Evolutionary conservation across 371 early-diverging fungal genomes (phyloP).

Genomic region (Dichotomocladium elegans): DNA sequence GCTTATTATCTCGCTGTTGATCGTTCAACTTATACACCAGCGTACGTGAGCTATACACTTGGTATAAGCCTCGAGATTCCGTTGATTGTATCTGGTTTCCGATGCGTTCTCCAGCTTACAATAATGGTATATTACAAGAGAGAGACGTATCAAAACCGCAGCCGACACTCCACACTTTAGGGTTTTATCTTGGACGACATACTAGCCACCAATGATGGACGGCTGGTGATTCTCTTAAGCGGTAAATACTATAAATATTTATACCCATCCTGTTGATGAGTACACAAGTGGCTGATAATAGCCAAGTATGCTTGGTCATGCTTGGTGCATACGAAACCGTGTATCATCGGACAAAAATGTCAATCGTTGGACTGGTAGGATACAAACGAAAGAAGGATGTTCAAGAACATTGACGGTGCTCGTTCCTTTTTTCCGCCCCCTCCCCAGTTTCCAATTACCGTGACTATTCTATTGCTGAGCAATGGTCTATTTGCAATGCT

Average conservation of each 20-base stretch:
- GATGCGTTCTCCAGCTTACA: constrained; percentile 7
- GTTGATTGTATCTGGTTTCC: constrained; percentile 7
- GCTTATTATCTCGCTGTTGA: not conserved
- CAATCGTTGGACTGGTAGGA: constrained; percentile 4
- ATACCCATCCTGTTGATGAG: not conserved
- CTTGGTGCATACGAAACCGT: constrained; percentile 10
- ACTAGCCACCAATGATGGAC: not conserved
- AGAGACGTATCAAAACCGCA: not conserved
- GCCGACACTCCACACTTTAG: too few species aligned
- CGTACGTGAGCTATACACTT: constrained; percentile 1
- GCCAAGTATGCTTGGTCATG: constrained; percentile 3
- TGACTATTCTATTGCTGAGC: constrained; percentile 41
- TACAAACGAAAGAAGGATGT: not conserved
- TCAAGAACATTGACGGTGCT: not conserved
- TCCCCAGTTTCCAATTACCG: constrained; percentile 42
- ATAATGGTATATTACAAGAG: constrained; percentile 1
- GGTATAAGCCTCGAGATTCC: constrained; percentile 1
- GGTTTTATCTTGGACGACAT: constrained; percentile 8
- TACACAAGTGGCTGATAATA: too few species aligned
- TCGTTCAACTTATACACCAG: not conserved
- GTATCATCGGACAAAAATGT: constrained; percentile 1
- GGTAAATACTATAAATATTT: not conserved
- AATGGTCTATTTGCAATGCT: constrained; percentile 44
- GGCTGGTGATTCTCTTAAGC: not conserved
- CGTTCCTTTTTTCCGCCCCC: not conserved